A percentile compares a stretch with the other conserved stretches of the same genome.
Evolutionary conservation across 306 rosid species (phyloP).

Genomic region (Elaeagnus macrophylla): DNA sequence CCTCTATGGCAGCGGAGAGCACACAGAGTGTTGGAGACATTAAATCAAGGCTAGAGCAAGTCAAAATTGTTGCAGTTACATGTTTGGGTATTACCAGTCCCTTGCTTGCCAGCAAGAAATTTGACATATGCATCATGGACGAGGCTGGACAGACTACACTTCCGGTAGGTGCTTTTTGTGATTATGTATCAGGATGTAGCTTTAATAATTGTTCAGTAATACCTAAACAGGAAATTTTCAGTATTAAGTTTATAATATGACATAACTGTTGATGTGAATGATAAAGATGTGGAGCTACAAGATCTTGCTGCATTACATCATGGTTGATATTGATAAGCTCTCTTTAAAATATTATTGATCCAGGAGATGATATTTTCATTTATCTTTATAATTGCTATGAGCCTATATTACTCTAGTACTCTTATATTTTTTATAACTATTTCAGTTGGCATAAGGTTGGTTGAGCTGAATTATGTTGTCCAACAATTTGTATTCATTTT

Average conservation of each 20-base stretch:
- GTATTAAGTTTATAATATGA: not conserved
- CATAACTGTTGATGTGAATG: no score
- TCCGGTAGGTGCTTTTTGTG: slow-evolving; percentile 52
- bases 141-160: slow-evolving; percentile 98
- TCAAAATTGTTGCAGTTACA: slow-evolving; percentile 88
- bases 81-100: slow-evolving; percentile 82
- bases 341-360: no score
- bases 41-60: slow-evolving; percentile 59
- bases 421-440: no score
- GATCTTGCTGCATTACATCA: no score
- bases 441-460: no score
- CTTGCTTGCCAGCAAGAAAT: slow-evolving; percentile 62
- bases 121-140: slow-evolving; percentile 97
- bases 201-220: not conserved
- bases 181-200: slow-evolving; percentile 6
- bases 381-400: no score
- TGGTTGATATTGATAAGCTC: no score
- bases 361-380: no score
- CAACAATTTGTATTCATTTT: not conserved
- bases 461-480: no score
- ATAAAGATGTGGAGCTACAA: no score
- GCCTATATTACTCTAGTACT: no score
- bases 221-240: not conserved
- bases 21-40: slow-evolving; percentile 55
- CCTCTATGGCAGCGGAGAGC: slow-evolving; percentile 38